A percentile compares a stretch with the other conserved stretches of the same genome.
Evolutionary conservation across 2,329 filamentous ascomycete genomes (phyloP).

Genomic region (Pyrenophora seminiperda): DNA sequence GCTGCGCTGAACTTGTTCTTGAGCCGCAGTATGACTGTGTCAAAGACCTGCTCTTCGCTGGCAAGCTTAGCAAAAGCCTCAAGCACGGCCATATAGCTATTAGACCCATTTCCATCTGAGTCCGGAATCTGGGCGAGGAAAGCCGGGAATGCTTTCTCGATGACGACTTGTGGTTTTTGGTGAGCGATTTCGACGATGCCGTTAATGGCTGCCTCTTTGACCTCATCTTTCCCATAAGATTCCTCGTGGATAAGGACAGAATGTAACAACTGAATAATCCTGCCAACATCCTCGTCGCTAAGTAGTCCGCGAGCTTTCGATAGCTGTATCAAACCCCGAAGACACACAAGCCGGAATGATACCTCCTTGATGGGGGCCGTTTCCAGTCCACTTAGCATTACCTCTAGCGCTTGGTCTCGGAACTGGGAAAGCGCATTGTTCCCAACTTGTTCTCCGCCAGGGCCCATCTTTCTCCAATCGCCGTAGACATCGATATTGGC

Average conservation of each 20-base stretch:
- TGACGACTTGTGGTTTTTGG: conserved; percentile 65
- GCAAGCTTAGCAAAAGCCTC: conserved; percentile 69
- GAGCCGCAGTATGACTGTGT: conserved; percentile 65
- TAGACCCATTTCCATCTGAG: conserved; percentile 53
- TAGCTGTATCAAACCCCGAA: conserved; percentile 53
- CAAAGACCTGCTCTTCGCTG: conserved; percentile 65
- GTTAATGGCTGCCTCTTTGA: conserved; percentile 63
- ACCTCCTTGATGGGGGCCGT: conserved; percentile 55
- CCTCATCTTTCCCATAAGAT: conserved; percentile 59
- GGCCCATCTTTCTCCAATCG: conserved; percentile 57
- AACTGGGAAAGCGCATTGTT: conserved; percentile 50
- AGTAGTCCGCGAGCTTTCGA: conserved; percentile 50
- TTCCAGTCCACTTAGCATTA: conserved; percentile 51
- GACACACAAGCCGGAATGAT: conserved; percentile 54
- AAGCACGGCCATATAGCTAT: conserved; percentile 60
- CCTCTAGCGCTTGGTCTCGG: conserved; percentile 49
- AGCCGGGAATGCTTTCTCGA: conserved; percentile 68
- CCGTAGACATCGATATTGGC: conserved; percentile 64
- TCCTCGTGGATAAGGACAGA: conserved; percentile 66
- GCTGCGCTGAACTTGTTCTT: conserved; percentile 67
- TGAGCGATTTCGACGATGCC: conserved; percentile 66
- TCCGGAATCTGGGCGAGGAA: conserved; percentile 69
- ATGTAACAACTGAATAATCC: conserved; percentile 65
- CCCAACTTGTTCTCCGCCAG: conserved; percentile 35
- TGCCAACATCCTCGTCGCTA: conserved; percentile 49